Conservation (phyloP, 2,329 filamentous ascomycete species). For the Scortechinia acanthostroma region DNA sequence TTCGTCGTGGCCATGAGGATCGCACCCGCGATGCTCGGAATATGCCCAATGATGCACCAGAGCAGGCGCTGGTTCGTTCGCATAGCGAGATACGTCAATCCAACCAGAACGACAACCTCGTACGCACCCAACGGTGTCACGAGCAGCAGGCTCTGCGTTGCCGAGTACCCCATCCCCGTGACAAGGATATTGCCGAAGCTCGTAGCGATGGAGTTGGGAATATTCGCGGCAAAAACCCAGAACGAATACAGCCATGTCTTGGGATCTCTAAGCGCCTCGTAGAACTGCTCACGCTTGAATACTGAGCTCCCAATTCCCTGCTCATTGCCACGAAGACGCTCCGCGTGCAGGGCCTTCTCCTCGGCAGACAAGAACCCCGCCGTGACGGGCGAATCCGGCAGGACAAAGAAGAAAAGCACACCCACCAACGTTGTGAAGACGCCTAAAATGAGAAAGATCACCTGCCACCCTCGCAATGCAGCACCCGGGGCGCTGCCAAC, state of each 20-base stretch:
- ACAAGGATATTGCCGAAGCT: constrained; percentile 27
- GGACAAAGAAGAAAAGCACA: constrained; percentile 32
- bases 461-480: too few relatives aligned
- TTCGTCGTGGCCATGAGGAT: constrained; percentile 27
- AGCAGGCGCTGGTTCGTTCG: constrained; percentile 20
- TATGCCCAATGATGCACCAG: constrained; percentile 22
- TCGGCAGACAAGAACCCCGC: constrained; percentile 37
- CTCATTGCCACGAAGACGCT: constrained; percentile 23
- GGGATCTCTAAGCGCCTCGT: constrained; percentile 20
- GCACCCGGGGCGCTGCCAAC: too few relatives aligned
- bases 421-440: constrained; percentile 31
- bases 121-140: constrained; percentile 26
- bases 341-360: constrained; percentile 26
- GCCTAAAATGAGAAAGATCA: constrained; percentile 40
- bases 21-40: constrained; percentile 23
- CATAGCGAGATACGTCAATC: constrained; percentile 24
- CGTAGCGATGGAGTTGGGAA: constrained; percentile 24
- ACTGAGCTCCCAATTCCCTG: constrained; percentile 20
- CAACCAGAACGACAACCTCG: constrained; percentile 22
- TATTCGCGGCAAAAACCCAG: constrained; percentile 24
- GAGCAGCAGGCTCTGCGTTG: constrained; percentile 19
- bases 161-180: constrained; percentile 23
- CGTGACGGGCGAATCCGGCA: constrained; percentile 33
- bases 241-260: constrained; percentile 24
- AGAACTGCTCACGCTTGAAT: constrained; percentile 22